A percentile compares a stretch with the other conserved stretches of the same genome.
Conservation (phyloP, 1,284 basidiomycete species). For the Puccinia novopanici region DNA sequence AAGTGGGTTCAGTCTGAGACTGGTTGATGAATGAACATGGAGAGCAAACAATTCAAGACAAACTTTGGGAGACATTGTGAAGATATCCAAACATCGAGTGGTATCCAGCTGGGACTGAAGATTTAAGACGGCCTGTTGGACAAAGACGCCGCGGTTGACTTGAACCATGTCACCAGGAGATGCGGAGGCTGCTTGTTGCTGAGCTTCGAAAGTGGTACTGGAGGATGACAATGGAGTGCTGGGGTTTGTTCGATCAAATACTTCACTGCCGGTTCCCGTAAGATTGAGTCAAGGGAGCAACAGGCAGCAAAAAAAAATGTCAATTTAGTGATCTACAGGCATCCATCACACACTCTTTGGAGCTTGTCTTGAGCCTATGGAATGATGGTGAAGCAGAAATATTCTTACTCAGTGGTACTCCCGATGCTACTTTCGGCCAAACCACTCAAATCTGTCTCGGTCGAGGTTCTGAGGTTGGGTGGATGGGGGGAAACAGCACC, state of each 20-base stretch:
- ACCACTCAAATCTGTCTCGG: constrained; percentile 10
- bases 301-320: neutral
- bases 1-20: too few relatives aligned
- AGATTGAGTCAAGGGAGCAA: neutral
- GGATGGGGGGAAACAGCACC: neutral
- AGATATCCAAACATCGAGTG: constrained; percentile 82
- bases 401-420: constrained; percentile 33
- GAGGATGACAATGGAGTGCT: constrained; percentile 42
- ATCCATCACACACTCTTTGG: neutral
- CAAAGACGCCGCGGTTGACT: constrained; percentile 28
- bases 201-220: constrained; percentile 19
- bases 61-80: constrained; percentile 92
- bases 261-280: constrained; percentile 23
- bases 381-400: too few relatives aligned
- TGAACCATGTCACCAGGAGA: constrained; percentile 13
- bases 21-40: neutral
- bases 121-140: constrained; percentile 60
- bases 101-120: constrained; percentile 80
- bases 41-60: neutral
- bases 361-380: neutral
- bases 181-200: constrained; percentile 9
- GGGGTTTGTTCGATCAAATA: constrained; percentile 40
- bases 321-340: neutral
- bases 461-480: constrained; percentile 3
- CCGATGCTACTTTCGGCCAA: constrained; percentile 23